Base-by-base conservation (phyloP, 805 yeast genomes). In the Sugiyamaella chiloensis region DNA sequence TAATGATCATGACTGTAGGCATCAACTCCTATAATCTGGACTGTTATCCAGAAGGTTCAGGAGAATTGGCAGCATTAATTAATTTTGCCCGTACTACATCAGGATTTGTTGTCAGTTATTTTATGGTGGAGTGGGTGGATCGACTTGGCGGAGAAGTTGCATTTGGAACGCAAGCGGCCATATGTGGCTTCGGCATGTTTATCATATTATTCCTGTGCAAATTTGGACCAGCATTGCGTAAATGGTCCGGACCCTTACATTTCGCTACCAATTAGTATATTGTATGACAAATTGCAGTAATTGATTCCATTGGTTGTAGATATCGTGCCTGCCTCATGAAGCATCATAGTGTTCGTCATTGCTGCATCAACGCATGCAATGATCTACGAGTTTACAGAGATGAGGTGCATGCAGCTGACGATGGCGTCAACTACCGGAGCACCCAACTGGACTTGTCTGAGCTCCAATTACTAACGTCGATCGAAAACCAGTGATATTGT, bases 61-160 rank as follows among this genome's bases (percentile, higher is more conserved):
- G 48, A 14, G 48, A 44, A 24, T 11, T 44, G 17, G 26, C 41
- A 20, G 43, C 48, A 9, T 44, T 42, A 43, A 39, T 37, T 24
- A 44, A 44, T 31, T 37, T 44, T 36, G 41, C 48, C 6, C 24
- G 48, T 16, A 32, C 48, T 14, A 44, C 48, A 9, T 40, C 43
- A 6, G 48, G 48, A 9, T 44, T 44, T 24, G 17, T 32, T 37
- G 48, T 32, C 6, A 40, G 46, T 20, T 44, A 44, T 30, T 44
- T 44, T n/a, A 44, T 44, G 48, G 32, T 44, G 30, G 24, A 36
- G 17, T 44, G 48, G 48, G 42, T 44, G 8, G 11, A 24, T 6
- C 11, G 21, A 20, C 6, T 20, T n/a, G 48, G 48, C 6, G 48
- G 34, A 4, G 34, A 17, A 34, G 19, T 12, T 6, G 44, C 48